These are phyloP conservation scores for Aspergillus calidoustus DNA, from an alignment of 2,329 filamentous ascomycete genomes.

Conservation along the genomic window DNA sequence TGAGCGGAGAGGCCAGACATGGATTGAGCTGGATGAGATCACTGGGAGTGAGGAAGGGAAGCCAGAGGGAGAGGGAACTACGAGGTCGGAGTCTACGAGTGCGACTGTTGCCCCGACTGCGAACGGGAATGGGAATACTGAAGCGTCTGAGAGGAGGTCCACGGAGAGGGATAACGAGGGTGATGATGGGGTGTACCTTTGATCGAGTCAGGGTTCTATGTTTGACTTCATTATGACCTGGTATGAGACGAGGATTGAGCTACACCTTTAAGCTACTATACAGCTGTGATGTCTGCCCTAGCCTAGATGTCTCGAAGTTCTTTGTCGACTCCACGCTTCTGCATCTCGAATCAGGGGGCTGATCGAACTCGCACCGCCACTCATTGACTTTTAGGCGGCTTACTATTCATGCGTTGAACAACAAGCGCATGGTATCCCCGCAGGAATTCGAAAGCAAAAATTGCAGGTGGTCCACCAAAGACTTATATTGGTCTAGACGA, in stretches of 20 bases:
- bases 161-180: conserved; percentile 10
- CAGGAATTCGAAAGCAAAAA: not conserved
- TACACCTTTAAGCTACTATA: not conserved
- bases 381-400: not conserved
- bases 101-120: conserved; percentile 7
- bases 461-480: conserved; percentile 13
- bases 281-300: not conserved
- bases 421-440: not conserved
- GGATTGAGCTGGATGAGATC: conserved; percentile 44
- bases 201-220: conserved; percentile 3
- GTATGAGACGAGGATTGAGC: not conserved
- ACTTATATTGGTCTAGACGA: conserved; percentile 22
- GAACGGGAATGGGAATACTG: conserved; percentile 27
- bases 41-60: conserved; percentile 25
- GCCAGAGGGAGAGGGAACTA: conserved; percentile 4
- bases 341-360: too few relatives aligned
- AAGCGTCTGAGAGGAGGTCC: not conserved
- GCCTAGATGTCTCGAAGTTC: not conserved
- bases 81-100: not conserved
- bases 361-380: not conserved
- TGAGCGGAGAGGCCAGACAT: conserved; percentile 59
- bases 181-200: conserved; percentile 38
- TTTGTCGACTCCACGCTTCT: not conserved
- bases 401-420: not conserved
- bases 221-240: not conserved